Base-by-base conservation (phyloP, 1,284 basidiomycete species). In the Ceratobasidium sp. region DNA sequence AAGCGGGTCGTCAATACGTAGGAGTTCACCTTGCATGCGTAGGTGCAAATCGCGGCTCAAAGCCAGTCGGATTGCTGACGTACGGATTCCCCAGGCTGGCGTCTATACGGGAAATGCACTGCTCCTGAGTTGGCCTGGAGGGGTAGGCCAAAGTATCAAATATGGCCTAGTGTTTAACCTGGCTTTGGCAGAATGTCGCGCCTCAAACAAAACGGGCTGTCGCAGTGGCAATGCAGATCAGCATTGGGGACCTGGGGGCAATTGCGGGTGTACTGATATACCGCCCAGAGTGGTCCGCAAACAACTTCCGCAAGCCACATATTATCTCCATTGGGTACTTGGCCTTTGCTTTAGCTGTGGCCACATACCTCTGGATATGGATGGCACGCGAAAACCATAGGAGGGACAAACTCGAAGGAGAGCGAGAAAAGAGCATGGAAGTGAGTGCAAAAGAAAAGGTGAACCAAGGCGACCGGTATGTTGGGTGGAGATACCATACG, bases 151-250 rank as follows among this genome's bases (percentile, higher is more conserved):
- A 7, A 2, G 60, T 42, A 55, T 27, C 29, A 8, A 49, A 31
- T 42, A 17, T n/a, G 34, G 31, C 43, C 31, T 2, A 57, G 47
- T 38, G 20, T 15, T 25, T 6, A 27, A 38, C n/a, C 69, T 73
- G 0, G 65, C 73, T 22, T 38, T 71, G n/a, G 7, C 74, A 89
- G 77, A 90, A 90, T 72, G 85, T 89, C n/a, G 85, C 85, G 7
- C 85, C 85, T 2, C 88, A 89, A 74, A 90, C 87, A 0, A 89
- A 89, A 75, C 83, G 88, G 4, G 88, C 87, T 0, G 82, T 86
- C 0, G 85, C 84, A 0, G 81, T 87, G 1, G 88, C 86, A 1
- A 83, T 88, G 82, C 87, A 89, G 75, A 89, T 91, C 69, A 84
- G 83, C 15, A 83, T 89, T 12, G 87, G 87, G 6, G 86, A 90